Evolutionary conservation across 768 basidiomycete genomes (phyloP), one percentile per base, ranked within the genome.

Genomic region (Mycena sanguinolenta): DNA sequence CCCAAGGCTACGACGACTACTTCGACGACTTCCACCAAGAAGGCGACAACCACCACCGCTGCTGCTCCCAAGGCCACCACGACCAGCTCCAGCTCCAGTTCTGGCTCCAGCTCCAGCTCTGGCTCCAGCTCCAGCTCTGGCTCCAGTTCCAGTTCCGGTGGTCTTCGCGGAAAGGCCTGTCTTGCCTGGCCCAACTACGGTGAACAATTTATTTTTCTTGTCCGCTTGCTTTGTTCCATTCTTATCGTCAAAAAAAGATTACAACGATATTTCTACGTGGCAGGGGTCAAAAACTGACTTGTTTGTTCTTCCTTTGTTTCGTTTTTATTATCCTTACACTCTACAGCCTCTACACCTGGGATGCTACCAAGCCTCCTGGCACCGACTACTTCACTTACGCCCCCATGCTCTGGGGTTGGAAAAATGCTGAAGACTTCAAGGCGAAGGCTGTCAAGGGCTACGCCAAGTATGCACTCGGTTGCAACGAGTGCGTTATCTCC

Each of bases 391-490:
- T 91, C 44, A 79, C 85, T 13, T 89, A 82, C 71, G 83, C 87
- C 39, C 86, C 91, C 25, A 92, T 92, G 91, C 78, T 94, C 1
- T 95, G 93, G 93, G 90, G 92, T 69, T 73, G 77, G 9, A 83
- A 86, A 32, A 84, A 92, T 63, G 76, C 84, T 28, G 70, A 62
- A 9, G 82, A 86, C 19, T 92, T 92, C 78, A 73, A 83, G 65
- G 77, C 76, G 2, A 67, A 81, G 50, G 86, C 91, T 34, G 80
- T 84, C 57, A 71, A 78, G 19, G 89, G 88, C 44, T 89, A 91
- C 74, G 86, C 89, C 62, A 74, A 80, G 27, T 75, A 75, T 62
- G 88, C 84, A 46, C 72, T 92, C 25, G 92, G 90, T 62, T 80
- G 86, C 77, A 98, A 97, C 75, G 96, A 96, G 95, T 95, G 67